Base-by-base conservation (phyloP, 2,329 filamentous ascomycete species). In the Trichophyton equinum region DNA sequence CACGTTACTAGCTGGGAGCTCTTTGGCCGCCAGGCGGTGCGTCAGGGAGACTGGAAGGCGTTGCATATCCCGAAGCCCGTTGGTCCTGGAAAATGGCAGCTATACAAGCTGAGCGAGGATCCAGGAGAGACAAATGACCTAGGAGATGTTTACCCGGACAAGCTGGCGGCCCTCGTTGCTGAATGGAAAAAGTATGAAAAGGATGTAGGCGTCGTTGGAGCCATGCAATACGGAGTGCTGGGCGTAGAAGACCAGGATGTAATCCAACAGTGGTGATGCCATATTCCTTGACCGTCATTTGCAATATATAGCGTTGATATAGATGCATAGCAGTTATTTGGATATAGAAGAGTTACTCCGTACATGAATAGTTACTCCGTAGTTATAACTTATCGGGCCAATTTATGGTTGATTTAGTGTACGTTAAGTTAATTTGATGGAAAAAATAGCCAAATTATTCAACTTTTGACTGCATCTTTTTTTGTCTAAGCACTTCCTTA, bases 161-260 rank as follows among this genome's bases (percentile, higher is more conserved):
- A 75, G 4, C 62, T 84, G 46, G 66, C 77, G 62, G 72, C 77
- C 61, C 70, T 84, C 67, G 68, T 83, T 4, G 76, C 77, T 65
- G 72, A 79, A 20, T 84, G 82, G 81, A 79, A 84, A 63, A 75
- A 79, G 62, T 83, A 83, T 70, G 79, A 81, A 9, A 70, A 82
- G 8, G 82, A 85, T 67, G 82, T 79, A 0, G 82, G 82, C 1
- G 81, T 85, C 1, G 46, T 42, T 36, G 58, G 58, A 5, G 58
- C 46, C 8, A 33, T 53, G 44, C 58, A 59, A n/a, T 60, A 60
- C n/a, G 58, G 58, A 44, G 58, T 60, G 47, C 27, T 60, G 46
- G 51, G 58, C 25, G 46, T 60, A 25, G 58, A 55, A 4, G 46
- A 15, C n/a, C 20, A 9, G 38, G 27, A 30, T 30, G 27, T 30